phyloP scores from a whole-genome alignment of 805 yeast genomes.

The Starmerella davenportii region DNA sequence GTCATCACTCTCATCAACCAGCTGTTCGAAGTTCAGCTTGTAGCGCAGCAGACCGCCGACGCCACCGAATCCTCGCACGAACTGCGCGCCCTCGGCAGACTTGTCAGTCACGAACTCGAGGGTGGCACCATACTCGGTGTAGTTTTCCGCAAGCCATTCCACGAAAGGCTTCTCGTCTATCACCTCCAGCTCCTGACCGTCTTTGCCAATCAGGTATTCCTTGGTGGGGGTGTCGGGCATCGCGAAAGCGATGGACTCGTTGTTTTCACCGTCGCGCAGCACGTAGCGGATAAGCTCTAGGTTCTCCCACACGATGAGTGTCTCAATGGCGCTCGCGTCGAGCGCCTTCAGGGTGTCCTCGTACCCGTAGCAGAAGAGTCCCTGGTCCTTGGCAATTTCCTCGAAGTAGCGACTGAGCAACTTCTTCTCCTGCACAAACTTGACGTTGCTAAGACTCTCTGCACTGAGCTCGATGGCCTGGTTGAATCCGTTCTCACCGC shows the following conservation, averaged over 20 bases:
- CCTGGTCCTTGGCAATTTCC: conserved; percentile 93
- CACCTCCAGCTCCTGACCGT: conserved; percentile 85
- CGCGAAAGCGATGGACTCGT: conserved; percentile 53
- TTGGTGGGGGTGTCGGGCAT: conserved; percentile 59
- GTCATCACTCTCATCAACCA: conserved; percentile 75
- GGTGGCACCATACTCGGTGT: conserved; percentile 82
- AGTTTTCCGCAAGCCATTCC: conserved; percentile 97
- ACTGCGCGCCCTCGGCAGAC: conserved; percentile 97
- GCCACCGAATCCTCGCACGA: conserved; percentile 97
- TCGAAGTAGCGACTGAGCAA: conserved; percentile 81
- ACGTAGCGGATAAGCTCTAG: conserved; percentile 70
- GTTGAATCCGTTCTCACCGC: conserved; percentile 98
- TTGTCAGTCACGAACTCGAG: conserved; percentile 93
- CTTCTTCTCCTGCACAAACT: conserved; percentile 96
- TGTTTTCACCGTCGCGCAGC: conserved; percentile 67
- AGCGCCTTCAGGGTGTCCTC: conserved; percentile 92
- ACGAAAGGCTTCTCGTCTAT: conserved; percentile 68
- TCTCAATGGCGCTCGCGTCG: conserved; percentile 92
- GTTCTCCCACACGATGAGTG: conserved; percentile 80
- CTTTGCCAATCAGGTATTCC: conserved; percentile 61
- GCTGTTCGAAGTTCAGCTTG: conserved; percentile 91
- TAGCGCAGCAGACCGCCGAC: conserved; percentile 92
- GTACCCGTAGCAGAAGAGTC: conserved; percentile 93
- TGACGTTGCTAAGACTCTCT: conserved; percentile 90
- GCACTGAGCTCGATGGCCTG: conserved; percentile 97